Conservation (phyloP, 116 monocot genomes). For the Zostera marina region DNA sequence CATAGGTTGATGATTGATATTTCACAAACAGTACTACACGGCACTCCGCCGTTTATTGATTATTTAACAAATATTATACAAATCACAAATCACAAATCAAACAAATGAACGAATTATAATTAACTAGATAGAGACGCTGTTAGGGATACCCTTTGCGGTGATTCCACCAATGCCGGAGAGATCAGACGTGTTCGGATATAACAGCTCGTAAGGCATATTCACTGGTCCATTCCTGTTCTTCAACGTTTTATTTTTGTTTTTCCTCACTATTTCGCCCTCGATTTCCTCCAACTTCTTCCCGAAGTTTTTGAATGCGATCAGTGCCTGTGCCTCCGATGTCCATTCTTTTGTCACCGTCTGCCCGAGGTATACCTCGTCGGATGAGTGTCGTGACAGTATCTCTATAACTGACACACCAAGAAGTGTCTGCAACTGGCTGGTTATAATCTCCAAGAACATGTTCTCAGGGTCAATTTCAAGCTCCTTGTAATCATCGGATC, state of each 20-base stretch:
- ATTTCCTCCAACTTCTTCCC: constrained; percentile 21
- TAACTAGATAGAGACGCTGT: constrained; percentile 38
- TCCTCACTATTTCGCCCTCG: constrained; percentile 27
- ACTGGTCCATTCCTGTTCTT: constrained; percentile 52
- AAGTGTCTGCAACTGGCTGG: constrained; percentile 39
- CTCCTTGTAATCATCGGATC: not conserved
- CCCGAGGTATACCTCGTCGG: constrained; percentile 60
- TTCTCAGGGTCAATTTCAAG: constrained; percentile 38
- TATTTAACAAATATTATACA: no score
- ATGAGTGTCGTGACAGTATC: constrained; percentile 50
- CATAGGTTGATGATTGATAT: no score
- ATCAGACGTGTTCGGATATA: constrained; percentile 40
- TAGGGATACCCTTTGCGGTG: constrained; percentile 51
- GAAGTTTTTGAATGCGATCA: constrained; percentile 27
- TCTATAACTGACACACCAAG: constrained; percentile 41
- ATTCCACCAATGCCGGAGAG: constrained; percentile 15
- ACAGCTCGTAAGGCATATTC: constrained; percentile 33
- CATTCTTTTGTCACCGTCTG: constrained; percentile 28
- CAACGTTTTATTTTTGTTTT: constrained; percentile 24
- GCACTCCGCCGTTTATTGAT: no score
- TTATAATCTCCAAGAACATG: constrained; percentile 22
- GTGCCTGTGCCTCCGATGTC: constrained; percentile 25
- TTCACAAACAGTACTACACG: no score
- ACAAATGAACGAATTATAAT: no score
- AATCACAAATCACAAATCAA: no score